A percentile compares a stretch with the other conserved stretches of the same genome.
Conservation (phyloP, 345 rosid species). For the Ceriops zippeliana region DNA sequence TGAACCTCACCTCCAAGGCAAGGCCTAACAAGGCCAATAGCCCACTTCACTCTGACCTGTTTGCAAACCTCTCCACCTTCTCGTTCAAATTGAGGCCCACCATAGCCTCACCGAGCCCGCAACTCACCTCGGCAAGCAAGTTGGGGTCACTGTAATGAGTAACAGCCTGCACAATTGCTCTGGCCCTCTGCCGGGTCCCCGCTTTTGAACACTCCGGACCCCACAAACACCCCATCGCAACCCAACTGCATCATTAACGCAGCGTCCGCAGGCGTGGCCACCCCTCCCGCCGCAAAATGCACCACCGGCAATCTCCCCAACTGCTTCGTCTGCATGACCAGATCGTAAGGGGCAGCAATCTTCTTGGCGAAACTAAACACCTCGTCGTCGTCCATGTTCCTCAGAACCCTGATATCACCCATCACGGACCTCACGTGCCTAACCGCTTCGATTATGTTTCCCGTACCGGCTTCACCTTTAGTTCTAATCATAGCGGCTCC, state of each 20-base stretch:
- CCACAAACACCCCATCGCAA: conserved; percentile 32
- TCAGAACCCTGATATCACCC: conserved; percentile 56
- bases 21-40: background rate
- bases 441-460: conserved; percentile 73
- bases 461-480: conserved; percentile 83
- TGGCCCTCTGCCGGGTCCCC: conserved; percentile 27
- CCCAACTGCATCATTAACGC: conserved; percentile 34
- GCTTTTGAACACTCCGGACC: conserved; percentile 33
- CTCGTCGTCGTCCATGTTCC: conserved; percentile 78
- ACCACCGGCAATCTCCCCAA: conserved; percentile 30
- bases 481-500: conserved; percentile 88
- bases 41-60: conserved; percentile 23
- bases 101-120: conserved; percentile 39
- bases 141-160: conserved; percentile 29
- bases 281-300: conserved; percentile 31
- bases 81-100: conserved; percentile 33
- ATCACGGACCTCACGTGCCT: conserved; percentile 76
- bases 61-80: conserved; percentile 36
- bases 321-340: conserved; percentile 34
- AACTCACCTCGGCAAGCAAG: conserved; percentile 30
- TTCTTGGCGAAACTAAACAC: conserved; percentile 65
- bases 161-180: conserved; percentile 33
- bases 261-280: conserved; percentile 32
- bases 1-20: conserved; percentile 8
- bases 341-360: conserved; percentile 32